A percentile compares a stretch with the other conserved stretches of the same genome.
Evolutionary conservation across 129 eudicot genomes (phyloP).

Genomic region (Helianthus tuberosus): DNA sequence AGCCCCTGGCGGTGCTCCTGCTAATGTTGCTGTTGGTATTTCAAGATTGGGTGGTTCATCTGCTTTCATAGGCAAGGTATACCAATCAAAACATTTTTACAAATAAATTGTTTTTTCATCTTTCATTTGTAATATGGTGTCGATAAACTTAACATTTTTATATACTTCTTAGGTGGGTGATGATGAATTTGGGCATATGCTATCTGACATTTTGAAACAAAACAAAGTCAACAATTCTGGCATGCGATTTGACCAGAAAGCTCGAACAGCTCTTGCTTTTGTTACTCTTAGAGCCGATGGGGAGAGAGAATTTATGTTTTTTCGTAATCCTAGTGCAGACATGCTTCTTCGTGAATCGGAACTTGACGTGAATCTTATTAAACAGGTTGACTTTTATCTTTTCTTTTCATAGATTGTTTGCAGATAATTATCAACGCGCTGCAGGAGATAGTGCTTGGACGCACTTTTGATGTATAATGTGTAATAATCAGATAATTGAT

Average conservation of each 20-base stretch:
- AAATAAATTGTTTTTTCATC: background rate
- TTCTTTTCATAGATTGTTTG: slow-evolving; percentile 1
- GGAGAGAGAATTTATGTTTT: slow-evolving; percentile 65
- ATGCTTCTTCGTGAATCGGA: slow-evolving; percentile 69
- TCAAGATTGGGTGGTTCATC: slow-evolving; percentile 84
- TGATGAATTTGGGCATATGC: slow-evolving; percentile 66
- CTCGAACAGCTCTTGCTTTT: slow-evolving; percentile 67
- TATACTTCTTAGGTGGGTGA: slow-evolving; percentile 49
- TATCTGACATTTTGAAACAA: slow-evolving; percentile 58
- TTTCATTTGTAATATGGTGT: background rate
- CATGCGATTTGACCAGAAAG: slow-evolving; percentile 54
- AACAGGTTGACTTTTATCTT: slow-evolving; percentile 41
- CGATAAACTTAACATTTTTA: background rate
- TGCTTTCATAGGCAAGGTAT: slow-evolving; percentile 88
- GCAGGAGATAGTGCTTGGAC: background rate
- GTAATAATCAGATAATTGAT: background rate
- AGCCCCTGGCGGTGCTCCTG: slow-evolving; percentile 98
- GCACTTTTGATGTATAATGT: background rate
- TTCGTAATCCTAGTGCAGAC: slow-evolving; percentile 69
- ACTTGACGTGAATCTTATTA: slow-evolving; percentile 51
- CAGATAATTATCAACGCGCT: background rate
- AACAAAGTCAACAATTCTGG: slow-evolving; percentile 64
- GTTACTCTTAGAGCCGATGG: slow-evolving; percentile 60
- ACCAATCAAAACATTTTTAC: too few relatives aligned
- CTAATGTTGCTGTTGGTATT: slow-evolving; percentile 90